Base-by-base conservation (phyloP, 768 basidiomycete genomes). In the Mycena sanguinolenta region DNA sequence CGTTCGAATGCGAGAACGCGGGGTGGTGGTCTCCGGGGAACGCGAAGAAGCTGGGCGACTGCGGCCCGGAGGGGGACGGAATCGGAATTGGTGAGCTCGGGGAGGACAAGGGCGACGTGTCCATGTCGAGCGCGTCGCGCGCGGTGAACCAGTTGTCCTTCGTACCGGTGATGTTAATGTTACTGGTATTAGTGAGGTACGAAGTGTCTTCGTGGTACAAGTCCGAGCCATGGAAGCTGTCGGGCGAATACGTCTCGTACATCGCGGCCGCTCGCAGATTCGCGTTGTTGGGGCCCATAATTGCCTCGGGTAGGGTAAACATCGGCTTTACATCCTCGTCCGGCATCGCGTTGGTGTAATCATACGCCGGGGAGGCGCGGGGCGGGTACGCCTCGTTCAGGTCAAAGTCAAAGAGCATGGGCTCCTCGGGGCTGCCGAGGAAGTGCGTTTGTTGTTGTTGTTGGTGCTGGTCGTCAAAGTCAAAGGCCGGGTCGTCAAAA, bases 61-160 rank as follows among this genome's bases (percentile, higher is more conserved):
- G 79, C 66, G 84, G 82, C 21, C 81, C 76, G 6, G 86, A 82
- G 36, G 89, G 89, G 6, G 86, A 82, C 34, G 89, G 89, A 61
- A 91, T 91, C 71, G 90, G 86, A 74, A 92, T 90, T 28, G 92
- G 91, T 0, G 90, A 88, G 3, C 90, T 86, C 10, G 70, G 65
- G 13, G 69, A 70, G 63, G 65, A 53, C 30, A 65, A 28, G 32
- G 69, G 42, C 21, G 64, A 66, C 34, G 52, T 54, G 52, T 70
- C 63, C n/a, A n/a, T 14, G 53, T 42, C 44, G 62, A 59, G 54
- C 46, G 53, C n/a, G n/a, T 66, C 64, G 54, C 46, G 53, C n/a
- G n/a, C 58, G 55, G 34, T 55, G 12, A 57, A 38, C 73, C 80
- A 67, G 30, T 66, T 63, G 44, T 58, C n/a, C n/a, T n/a, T n/a